A percentile compares a stretch with the other conserved stretches of the same genome.
Conservation (phyloP, 345 rosid genomes). For the Excoecaria agallocha region DNA sequence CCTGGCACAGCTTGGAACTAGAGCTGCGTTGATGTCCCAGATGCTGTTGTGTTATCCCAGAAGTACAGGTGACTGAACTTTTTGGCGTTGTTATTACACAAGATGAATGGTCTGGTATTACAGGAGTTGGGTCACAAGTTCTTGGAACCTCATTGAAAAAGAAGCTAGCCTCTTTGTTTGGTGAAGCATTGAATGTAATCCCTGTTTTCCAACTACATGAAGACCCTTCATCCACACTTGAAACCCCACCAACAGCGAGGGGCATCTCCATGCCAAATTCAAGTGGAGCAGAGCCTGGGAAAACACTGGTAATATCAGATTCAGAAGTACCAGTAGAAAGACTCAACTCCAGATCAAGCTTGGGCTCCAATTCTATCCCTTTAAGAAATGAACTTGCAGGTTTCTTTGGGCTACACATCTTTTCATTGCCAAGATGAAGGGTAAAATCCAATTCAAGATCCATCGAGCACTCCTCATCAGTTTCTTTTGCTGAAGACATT, state of each 20-base stretch:
- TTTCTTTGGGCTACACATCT: slow-evolving; percentile 39
- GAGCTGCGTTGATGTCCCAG: slow-evolving; percentile 52
- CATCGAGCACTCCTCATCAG: slow-evolving; percentile 81
- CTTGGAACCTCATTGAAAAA: slow-evolving; percentile 41
- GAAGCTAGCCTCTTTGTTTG: slow-evolving; percentile 40
- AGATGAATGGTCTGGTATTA: slow-evolving; percentile 59
- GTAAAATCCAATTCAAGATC: slow-evolving; percentile 75
- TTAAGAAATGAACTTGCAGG: slow-evolving; percentile 33
- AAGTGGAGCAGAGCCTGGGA: slow-evolving; percentile 33
- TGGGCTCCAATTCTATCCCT: slow-evolving; percentile 38
- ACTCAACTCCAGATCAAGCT: slow-evolving; percentile 73
- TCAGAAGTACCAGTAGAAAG: slow-evolving; percentile 64
- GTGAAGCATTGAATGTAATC: slow-evolving; percentile 36
- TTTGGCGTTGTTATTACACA: slow-evolving; percentile 51
- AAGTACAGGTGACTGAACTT: slow-evolving; percentile 82
- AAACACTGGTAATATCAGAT: slow-evolving; percentile 61
- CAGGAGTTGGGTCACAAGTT: slow-evolving; percentile 30
- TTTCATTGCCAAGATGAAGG: slow-evolving; percentile 79
- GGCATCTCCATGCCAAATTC: slow-evolving; percentile 47
- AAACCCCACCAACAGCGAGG: slow-evolving; percentile 22
- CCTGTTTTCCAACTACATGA: slow-evolving; percentile 42
- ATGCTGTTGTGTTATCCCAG: slow-evolving; percentile 65
- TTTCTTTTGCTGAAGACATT: slow-evolving; percentile 77
- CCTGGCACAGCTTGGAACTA: slow-evolving; percentile 70
- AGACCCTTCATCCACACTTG: slow-evolving; percentile 52